Evolutionary conservation across 225 moss, liverwort and hornwort genomes (phyloP), one percentile per base, ranked within the genome.

Genomic region (Neckera pumila): DNA sequence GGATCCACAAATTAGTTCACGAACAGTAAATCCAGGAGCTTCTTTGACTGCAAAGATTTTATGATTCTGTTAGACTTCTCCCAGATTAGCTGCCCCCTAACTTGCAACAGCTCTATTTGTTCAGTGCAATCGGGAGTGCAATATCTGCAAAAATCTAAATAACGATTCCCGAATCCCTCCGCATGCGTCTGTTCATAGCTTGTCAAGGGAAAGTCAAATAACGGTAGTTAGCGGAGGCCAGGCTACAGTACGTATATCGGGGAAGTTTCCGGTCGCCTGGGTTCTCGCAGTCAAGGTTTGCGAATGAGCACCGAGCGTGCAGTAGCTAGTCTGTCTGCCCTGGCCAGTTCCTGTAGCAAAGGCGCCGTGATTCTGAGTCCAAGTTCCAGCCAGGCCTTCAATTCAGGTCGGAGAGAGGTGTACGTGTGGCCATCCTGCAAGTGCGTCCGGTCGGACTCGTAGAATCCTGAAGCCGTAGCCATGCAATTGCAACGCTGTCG

Each of bases 381-480:
- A 82, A 82, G 38, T 91, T 85, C 87, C 70, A 87, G 66, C 87
- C 70, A 87, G 66, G 93, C 89, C 65, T 89, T 66, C 79, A 81
- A n/a, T 62, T 64, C 36, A 62, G 61, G 65, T 80, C 82, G 71
- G 74, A 87, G 59, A 85, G 45, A 34, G 87, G 82, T 85, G 80
- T 79, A 85, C 87, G 76, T 79, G 85, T 77, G 87, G 58, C 49
- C 82, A 73, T 69, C 84, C 63, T 75, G 66, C 72, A 90, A 14
- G 83, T 85, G 76, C 59, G 77, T n/a, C 22, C 53, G 49, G 49
- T 51, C 38, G 49, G 49, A 62, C 38, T 47, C 65, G 81, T 25
- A 17, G 82, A 51, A 36, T 82, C 51, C 15, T 4, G 19, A 81
- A 33, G 23, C 62, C 62, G 4, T 34, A 33, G 81, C 15, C 45